Base-by-base conservation (phyloP, 345 rosid species). In the Cardiospermum halicacabum region DNA sequence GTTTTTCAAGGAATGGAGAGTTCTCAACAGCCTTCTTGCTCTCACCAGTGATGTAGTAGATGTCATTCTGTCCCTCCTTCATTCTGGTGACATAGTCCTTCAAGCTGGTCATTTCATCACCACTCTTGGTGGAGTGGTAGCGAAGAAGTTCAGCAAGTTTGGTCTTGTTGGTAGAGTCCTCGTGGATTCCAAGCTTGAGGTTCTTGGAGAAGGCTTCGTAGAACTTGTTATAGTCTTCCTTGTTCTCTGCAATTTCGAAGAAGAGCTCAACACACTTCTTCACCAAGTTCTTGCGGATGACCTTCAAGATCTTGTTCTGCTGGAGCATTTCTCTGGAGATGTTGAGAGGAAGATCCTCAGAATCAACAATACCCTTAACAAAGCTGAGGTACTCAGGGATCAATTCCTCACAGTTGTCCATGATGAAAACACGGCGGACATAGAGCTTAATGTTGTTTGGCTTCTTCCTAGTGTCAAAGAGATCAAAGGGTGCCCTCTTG, bases 21-120 rank as follows among this genome's bases (percentile, higher is more conserved):
- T 91, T 91, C 82, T 91, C 97, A 0, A 88, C 96, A 15, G 96
- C 91, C 78, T 91, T 91, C 69, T 86, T 91, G 75, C 97, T 88
- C 77, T 91, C 97, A 22, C 97, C 97, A 0, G 96, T 91, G 72
- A 91, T 88, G 81, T 88, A 88, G 72, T 69, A 88, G 65, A 91
- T 88, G 42, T 86, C 97, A 7, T 13, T 75, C 76, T 91, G 94
- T 1, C 96, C 96, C 64, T 91, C 96, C 84, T 91, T 89, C 97
- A 91, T 89, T 59, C 97, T 84, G 39, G 97, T 91, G 69, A 91
- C 97, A 27, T 91, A 89, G 57, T 91, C 96, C 79, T 91, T 91
- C 63, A 91, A 75, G 72, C 96, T 86, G 1, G 97, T 91, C 85
- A 91, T 7, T 65, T 86, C 94, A 39, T 89, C 96, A 13, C 97